Base-by-base conservation (phyloP, 805 yeast species). In the Saccharomycopsis sp. region DNA sequence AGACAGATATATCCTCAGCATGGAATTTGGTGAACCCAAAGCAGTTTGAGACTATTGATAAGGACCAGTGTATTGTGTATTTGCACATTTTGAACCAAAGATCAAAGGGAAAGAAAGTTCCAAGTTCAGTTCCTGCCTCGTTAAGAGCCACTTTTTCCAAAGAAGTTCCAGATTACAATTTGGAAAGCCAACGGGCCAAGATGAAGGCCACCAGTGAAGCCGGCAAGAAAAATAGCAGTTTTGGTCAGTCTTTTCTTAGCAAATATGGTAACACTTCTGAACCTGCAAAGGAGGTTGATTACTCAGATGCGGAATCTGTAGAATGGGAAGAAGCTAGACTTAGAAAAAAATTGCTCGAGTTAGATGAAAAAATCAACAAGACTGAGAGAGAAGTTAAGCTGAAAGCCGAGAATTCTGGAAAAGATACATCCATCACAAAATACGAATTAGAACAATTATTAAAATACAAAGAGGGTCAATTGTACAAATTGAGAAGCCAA, bases 21-120 rank as follows among this genome's bases (percentile, higher is more conserved):
- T 92, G 98, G 97, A 86, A 85, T 58, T 65, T 92, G 44, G 94
- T 92, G 40, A 92, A 92, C 55, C 97, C 98, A 8, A 81, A 83
- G 54, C 77, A 81, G 41, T 75, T 77, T 39, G 85, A 80, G 53
- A 80, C 94, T 7, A 87, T 92, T 48, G 96, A 88, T 59, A 87
- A 82, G 53, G 97, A 92, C 61, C 97, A 94, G 58, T 77, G 87
- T 18, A 62, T 87, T 46, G 95, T 85, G 29, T 87, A 83, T 52
- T 67, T 92, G 48, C 98, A 92, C 61, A 85, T 88, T 50, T 68
- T 92, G 52, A 87, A 88, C 60, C 95, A 89, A 60, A 73, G 96
- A 50, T 66, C 71, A 26, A 84, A 83, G 53, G 76, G 80, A 44
- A 80, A 79, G 53, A 69, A 89, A 40, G 77, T 92, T 19, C 98